phyloP scores from a whole-genome alignment of 2,329 filamentous ascomycete genomes.

The Pseudopithomyces chartarum region DNA sequence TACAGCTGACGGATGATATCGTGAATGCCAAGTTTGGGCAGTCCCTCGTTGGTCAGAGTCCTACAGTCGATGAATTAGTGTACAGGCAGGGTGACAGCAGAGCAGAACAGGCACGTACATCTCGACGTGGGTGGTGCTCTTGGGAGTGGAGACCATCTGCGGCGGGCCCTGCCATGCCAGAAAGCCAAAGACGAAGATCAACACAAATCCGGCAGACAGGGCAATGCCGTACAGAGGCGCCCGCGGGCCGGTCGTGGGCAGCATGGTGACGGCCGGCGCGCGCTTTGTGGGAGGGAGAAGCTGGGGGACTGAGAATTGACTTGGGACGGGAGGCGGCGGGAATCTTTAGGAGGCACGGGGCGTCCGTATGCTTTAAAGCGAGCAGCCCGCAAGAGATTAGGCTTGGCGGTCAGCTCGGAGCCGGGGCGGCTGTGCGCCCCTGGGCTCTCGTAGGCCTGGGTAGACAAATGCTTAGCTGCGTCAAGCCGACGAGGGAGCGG shows the following conservation, averaged over 20 bases:
- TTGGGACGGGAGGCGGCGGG: background rate
- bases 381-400: constrained; percentile 5
- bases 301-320: background rate
- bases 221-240: constrained; percentile 39
- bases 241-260: constrained; percentile 36
- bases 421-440: background rate
- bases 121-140: constrained; percentile 25
- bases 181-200: constrained; percentile 42
- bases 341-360: constrained; percentile 1
- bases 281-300: background rate
- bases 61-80: constrained; percentile 25
- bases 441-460: background rate
- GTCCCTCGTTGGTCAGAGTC: constrained; percentile 21
- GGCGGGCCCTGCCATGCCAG: constrained; percentile 41
- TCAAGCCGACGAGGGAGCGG: background rate
- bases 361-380: background rate
- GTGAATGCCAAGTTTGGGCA: constrained; percentile 34
- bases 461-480: background rate
- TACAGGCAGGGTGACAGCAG: background rate
- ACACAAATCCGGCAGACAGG: constrained; percentile 33
- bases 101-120: constrained; percentile 23
- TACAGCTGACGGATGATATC: constrained; percentile 40
- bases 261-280: constrained; percentile 25
- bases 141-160: constrained; percentile 26
- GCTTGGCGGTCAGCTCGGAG: background rate